These are phyloP conservation scores for Betula pendula DNA, from an alignment of 306 rosid species.

Conservation along the genomic window DNA sequence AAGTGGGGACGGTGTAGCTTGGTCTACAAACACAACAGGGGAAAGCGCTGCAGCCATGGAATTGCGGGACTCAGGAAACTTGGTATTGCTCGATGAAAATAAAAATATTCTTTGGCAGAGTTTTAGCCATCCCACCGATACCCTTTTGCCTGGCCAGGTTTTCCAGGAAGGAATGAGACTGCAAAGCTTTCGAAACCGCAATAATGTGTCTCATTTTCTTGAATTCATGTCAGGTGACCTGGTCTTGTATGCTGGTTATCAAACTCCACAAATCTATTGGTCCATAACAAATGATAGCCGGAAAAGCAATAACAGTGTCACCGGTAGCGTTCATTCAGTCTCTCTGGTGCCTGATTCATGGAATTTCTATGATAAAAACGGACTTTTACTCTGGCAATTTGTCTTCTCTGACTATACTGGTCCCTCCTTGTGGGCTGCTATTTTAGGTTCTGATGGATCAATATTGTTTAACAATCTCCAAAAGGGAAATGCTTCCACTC, in stretches of 20 bases:
- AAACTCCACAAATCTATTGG: constrained; percentile 57
- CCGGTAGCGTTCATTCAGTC: constrained; percentile 31
- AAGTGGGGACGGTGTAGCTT: constrained; percentile 15
- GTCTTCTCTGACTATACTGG: constrained; percentile 20
- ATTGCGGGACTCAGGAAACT: constrained; percentile 50
- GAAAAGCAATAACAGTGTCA: constrained; percentile 28
- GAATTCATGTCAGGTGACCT: constrained; percentile 41
- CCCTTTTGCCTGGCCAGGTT: constrained; percentile 52
- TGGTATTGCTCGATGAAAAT: constrained; percentile 45
- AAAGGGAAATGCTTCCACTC: constrained; percentile 18
- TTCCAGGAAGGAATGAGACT: constrained; percentile 54
- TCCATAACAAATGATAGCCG: constrained; percentile 39
- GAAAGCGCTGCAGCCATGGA: constrained; percentile 39
- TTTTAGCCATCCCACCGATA: constrained; percentile 53
- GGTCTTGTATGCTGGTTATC: constrained; percentile 44
- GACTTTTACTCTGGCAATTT: constrained; percentile 48
- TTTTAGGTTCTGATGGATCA: constrained; percentile 31
- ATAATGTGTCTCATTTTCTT: constrained; percentile 36
- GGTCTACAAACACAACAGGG: constrained; percentile 46
- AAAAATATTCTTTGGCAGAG: constrained; percentile 53
- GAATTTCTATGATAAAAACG: constrained; percentile 43
- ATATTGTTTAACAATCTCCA: constrained; percentile 29
- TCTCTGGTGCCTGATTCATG: constrained; percentile 40
- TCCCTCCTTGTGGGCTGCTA: constrained; percentile 32
- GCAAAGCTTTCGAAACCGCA: constrained; percentile 33